phyloP scores from a whole-genome alignment of 1,284 basidiomycete species.

The Ceraceosorus bombacis region DNA sequence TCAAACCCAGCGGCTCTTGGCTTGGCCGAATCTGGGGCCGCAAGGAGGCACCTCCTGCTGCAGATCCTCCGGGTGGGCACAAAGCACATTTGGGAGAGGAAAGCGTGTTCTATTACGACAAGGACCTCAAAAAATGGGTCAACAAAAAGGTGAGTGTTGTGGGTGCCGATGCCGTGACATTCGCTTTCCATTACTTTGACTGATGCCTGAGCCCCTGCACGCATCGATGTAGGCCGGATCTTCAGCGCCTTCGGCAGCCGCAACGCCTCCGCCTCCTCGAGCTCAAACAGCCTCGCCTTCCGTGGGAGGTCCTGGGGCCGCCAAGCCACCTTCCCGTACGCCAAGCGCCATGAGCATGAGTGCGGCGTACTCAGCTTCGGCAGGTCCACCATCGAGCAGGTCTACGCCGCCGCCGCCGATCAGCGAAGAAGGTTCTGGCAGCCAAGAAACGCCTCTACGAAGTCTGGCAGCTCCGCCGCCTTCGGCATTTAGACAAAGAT shows the following conservation, averaged over 20 bases:
- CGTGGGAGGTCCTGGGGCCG: slow-evolving; percentile 17
- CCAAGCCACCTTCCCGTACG: slow-evolving; percentile 17
- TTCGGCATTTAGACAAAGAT: slow-evolving; percentile 18
- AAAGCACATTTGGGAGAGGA: slow-evolving; percentile 85
- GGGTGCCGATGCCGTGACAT: too few relatives aligned
- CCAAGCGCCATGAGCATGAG: slow-evolving; percentile 1
- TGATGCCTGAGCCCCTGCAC: neutral
- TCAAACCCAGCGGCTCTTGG: slow-evolving; percentile 54
- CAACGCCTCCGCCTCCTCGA: slow-evolving; percentile 35
- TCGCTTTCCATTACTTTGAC: neutral
- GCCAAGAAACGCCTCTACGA: slow-evolving; percentile 11
- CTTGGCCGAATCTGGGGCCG: slow-evolving; percentile 58
- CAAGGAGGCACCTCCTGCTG: slow-evolving; percentile 48
- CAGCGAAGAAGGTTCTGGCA: slow-evolving; percentile 18
- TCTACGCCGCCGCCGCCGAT: slow-evolving; percentile 27
- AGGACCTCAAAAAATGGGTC: slow-evolving; percentile 89
- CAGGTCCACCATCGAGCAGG: slow-evolving; percentile 16
- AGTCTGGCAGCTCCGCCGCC: slow-evolving; percentile 1
- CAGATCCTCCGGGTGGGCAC: slow-evolving; percentile 36
- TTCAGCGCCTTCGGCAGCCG: slow-evolving; percentile 26
- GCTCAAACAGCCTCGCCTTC: slow-evolving; percentile 39
- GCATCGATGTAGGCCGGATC: slow-evolving; percentile 19
- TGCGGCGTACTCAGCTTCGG: neutral
- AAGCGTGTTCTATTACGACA: slow-evolving; percentile 84
- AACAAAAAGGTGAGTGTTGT: slow-evolving; percentile 69